A percentile compares a stretch with the other conserved stretches of the same genome.
Conservation (phyloP, 495 filamentous ascomycete genomes). For the Aspergillus campestris region DNA sequence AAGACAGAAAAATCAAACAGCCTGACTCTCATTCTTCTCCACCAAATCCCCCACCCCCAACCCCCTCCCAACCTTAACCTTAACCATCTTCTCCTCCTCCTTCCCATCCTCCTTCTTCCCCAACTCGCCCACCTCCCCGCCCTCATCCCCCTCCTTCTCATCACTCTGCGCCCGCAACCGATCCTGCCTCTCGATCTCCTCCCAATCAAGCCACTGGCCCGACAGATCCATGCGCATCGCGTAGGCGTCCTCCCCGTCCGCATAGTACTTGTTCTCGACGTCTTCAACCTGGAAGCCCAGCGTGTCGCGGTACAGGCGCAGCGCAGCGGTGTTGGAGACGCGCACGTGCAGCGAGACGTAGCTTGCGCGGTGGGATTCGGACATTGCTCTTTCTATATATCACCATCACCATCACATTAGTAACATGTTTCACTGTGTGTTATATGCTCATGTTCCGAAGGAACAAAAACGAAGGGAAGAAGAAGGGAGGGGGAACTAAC, state of each 20-base stretch:
- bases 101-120: slow-evolving; percentile 38
- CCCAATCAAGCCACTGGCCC: slow-evolving; percentile 45
- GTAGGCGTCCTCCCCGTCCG: slow-evolving; percentile 94
- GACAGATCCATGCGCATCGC: slow-evolving; percentile 83
- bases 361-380: slow-evolving; percentile 79
- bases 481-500: slow-evolving; percentile 33
- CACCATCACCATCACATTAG: slow-evolving; percentile 2
- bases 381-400: slow-evolving; percentile 80
- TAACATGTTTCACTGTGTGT: neutral
- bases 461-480: neutral
- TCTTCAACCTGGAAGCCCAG: slow-evolving; percentile 87
- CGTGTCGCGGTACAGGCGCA: slow-evolving; percentile 87
- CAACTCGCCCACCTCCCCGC: slow-evolving; percentile 45
- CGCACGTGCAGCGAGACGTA: slow-evolving; percentile 96
- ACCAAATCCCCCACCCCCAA: slow-evolving; percentile 81
- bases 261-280: slow-evolving; percentile 91
- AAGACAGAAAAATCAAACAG: neutral
- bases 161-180: slow-evolving; percentile 31
- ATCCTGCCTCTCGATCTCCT: slow-evolving; percentile 34
- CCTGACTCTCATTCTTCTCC: slow-evolving; percentile 58
- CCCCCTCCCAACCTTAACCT: slow-evolving; percentile 71
- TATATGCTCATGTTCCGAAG: neutral
- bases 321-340: slow-evolving; percentile 81
- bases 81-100: slow-evolving; percentile 42
- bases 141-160: slow-evolving; percentile 39